A percentile compares a stretch with the other conserved stretches of the same genome.
These are phyloP conservation scores for Trichosanthes cucumerina DNA, from an alignment of 306 rosid genomes.

Conservation along the genomic window DNA sequence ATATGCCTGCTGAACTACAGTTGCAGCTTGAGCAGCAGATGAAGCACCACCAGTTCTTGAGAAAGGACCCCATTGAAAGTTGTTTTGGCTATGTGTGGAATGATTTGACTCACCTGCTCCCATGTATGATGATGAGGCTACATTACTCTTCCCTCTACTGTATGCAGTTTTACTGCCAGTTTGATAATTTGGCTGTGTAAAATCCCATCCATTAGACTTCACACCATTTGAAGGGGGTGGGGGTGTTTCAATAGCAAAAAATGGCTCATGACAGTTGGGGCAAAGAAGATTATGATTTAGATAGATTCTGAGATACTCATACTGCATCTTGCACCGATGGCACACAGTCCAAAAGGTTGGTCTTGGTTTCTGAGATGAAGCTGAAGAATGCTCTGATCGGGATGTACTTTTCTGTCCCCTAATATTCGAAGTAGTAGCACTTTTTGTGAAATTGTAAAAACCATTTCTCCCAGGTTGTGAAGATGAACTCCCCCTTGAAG, in stretches of 20 bases:
- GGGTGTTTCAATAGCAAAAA: conserved; percentile 67
- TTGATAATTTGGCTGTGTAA: conserved; percentile 31
- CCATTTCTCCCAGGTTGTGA: conserved; percentile 41
- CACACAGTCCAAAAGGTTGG: conserved; percentile 93
- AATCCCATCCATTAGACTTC: conserved; percentile 43
- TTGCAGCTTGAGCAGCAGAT: conserved; percentile 75
- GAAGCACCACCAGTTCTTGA: conserved; percentile 56
- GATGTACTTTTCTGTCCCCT: conserved; percentile 43
- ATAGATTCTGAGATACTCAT: conserved; percentile 81
- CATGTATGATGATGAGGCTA: conserved; percentile 26
- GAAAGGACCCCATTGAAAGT: conserved; percentile 74
- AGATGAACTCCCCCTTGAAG: conserved; percentile 35
- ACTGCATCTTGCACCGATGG: conserved; percentile 82
- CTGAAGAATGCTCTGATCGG: conserved; percentile 35
- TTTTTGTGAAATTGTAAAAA: conserved; percentile 41
- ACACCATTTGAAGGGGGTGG: conserved; percentile 68
- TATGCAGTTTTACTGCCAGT: conserved; percentile 26
- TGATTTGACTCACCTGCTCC: conserved; percentile 30
- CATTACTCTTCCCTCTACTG: conserved; percentile 30
- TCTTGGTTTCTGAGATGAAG: conserved; percentile 36
- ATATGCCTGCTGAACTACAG: conserved; percentile 78
- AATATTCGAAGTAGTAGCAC: conserved; percentile 32
- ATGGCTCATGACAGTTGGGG: conserved; percentile 83
- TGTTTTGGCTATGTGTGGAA: conserved; percentile 25
- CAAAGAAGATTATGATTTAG: conserved; percentile 83